A percentile compares a stretch with the other conserved stretches of the same genome.
These are phyloP conservation scores for Quercus gilva DNA, from an alignment of 306 rosid genomes.

Conservation along the genomic window DNA sequence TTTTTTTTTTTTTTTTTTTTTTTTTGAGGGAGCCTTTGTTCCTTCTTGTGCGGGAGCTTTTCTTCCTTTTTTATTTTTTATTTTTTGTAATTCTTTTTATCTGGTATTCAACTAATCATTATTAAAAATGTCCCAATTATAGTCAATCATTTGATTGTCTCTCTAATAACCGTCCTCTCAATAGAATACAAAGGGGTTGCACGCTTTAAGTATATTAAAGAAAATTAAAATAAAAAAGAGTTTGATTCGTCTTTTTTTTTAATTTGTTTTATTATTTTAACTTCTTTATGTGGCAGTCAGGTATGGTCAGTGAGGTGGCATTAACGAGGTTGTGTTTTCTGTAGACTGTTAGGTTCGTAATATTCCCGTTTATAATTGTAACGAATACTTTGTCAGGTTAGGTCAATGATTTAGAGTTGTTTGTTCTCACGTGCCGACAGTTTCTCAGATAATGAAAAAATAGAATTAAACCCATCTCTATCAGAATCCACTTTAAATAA, in stretches of 20 bases:
- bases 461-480: constrained; percentile 16
- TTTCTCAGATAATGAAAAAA: constrained; percentile 22
- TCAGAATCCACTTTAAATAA: constrained; percentile 23
- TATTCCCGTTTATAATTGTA: constrained; percentile 27
- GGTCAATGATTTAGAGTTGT: constrained; percentile 44
- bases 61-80: constrained; percentile 1
- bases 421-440: constrained; percentile 61
- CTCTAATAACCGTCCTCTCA: constrained; percentile 24
- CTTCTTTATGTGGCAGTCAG: background rate
- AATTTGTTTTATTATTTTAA: constrained; percentile 2
- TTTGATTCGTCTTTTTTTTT: background rate
- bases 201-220: constrained; percentile 5
- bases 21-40: no score
- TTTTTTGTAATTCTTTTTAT: background rate
- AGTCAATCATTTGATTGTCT: constrained; percentile 46
- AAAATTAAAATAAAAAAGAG: background rate
- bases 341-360: constrained; percentile 13
- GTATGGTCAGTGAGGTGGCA: constrained; percentile 45
- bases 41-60: constrained; percentile 4
- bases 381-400: constrained; percentile 38
- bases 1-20: no score
- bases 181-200: constrained; percentile 33
- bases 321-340: constrained; percentile 20
- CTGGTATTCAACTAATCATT: constrained; percentile 10
- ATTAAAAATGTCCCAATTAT: constrained; percentile 45